Conservation (phyloP, 352 stramenopile genomes). For the Phytopythium mirpurense region DNA sequence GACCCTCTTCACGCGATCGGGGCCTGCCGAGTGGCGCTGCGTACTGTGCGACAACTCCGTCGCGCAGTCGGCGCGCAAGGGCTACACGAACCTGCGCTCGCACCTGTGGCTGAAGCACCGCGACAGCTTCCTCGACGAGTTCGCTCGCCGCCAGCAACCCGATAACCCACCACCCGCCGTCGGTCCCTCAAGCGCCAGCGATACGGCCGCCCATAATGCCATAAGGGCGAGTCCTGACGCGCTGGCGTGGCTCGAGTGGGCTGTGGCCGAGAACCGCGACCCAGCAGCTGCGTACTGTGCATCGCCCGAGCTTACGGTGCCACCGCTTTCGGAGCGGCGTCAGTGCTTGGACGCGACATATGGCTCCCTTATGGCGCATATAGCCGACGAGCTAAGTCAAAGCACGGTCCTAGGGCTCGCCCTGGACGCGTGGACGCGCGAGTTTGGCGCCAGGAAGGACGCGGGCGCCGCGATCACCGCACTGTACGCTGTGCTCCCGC, state of each 20-base stretch:
- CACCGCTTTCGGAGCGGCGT: background rate
- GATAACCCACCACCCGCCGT: background rate
- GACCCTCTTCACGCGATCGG: background rate
- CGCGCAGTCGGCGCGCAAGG: constrained; percentile 2
- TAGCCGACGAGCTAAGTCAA: background rate
- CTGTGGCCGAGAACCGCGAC: background rate
- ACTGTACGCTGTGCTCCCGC: background rate
- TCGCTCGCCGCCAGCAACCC: background rate
- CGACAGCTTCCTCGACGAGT: background rate
- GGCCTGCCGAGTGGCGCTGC: background rate
- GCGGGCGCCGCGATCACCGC: background rate
- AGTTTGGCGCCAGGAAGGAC: background rate
- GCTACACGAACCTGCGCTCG: constrained; percentile 6
- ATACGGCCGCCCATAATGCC: background rate
- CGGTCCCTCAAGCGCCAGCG: background rate
- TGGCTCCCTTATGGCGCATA: background rate
- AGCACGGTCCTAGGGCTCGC: background rate
- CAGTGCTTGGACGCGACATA: background rate
- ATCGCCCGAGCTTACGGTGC: too few relatives aligned
- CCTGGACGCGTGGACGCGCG: background rate
- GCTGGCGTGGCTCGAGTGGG: background rate
- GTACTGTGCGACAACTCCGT: background rate
- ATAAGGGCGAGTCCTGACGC: background rate
- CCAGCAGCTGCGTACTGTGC: background rate
- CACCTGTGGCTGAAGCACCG: constrained; percentile 4